Evolutionary conservation across 2,329 filamentous ascomycete species (phyloP).

Genomic region (Fusarium sp.): DNA sequence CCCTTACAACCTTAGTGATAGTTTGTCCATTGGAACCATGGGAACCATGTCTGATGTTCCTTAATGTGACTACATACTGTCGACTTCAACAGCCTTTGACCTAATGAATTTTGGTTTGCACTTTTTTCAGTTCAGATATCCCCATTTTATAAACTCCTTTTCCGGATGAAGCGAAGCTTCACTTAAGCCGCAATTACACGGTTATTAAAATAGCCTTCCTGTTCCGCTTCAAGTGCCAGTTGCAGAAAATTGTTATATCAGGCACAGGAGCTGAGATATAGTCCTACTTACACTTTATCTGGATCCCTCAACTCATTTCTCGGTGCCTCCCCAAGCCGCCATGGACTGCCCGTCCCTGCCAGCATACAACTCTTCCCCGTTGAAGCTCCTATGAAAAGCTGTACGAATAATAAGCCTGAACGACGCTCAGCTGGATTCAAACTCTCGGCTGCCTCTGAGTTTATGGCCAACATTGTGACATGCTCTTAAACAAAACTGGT

Average conservation of each 20-base stretch:
- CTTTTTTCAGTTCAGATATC: not conserved
- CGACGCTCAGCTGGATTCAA: not conserved
- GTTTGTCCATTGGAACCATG: not conserved
- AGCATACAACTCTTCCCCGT: not conserved
- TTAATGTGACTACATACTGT: not conserved
- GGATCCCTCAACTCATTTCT: not conserved
- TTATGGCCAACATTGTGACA: conserved; percentile 2
- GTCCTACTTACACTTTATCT: not conserved
- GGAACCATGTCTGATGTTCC: not conserved
- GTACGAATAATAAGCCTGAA: not conserved
- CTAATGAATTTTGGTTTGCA: not conserved
- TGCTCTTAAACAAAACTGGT: not conserved
- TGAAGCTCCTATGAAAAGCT: not conserved
- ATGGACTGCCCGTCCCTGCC: not conserved
- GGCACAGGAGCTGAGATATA: not conserved
- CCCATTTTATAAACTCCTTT: not conserved
- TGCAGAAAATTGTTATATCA: not conserved
- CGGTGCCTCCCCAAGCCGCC: not conserved
- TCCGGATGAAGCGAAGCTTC: not conserved
- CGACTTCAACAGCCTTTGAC: not conserved
- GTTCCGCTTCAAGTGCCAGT: not conserved
- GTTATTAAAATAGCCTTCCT: not conserved
- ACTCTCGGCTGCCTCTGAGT: not conserved
- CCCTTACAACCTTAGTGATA: not conserved
- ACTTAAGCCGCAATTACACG: not conserved